Evolutionary conservation across 2,329 filamentous ascomycete species (phyloP), one percentile per base, ranked within the genome.

Genomic region (Ceratocystis huliohia): DNA sequence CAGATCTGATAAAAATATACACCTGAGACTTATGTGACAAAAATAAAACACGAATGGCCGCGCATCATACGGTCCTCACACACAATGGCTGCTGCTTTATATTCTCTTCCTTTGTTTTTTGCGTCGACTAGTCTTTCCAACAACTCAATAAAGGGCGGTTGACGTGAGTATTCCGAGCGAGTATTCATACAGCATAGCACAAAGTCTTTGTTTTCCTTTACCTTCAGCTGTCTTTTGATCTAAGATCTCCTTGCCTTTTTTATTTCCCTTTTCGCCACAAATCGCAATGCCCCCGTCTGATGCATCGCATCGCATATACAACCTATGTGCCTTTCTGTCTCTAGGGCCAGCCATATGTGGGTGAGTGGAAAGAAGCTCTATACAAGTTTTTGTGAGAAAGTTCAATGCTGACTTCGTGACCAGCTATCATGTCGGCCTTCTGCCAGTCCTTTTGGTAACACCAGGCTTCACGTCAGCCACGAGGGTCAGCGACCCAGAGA

Each of bases 351-450:
- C 81, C 50, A 76, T 80, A 46, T 82, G 80, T 79, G 80, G 80
- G 79, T 81, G 72, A 69, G 76, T 73, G 20, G 48, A 17, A 33
- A 7, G 13, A 30, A n/a, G 1, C 61, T 30, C 30, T 8, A n/a
- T 59, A 8, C 7, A 3, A 20, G 13, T 37, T 15, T 6, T 10
- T n/a, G 56, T 13, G 4, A 25, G n/a, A 20, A 63, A 53, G 25
- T 37, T 20, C 46, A 13, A 25, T 33, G 20, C 28, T 37, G 33
- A 33, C 13, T 41, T 30, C 10, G 25, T 22, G 30, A 13, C 25
- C 7, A 68, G 82, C 15, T 84, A 84, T 72, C 83, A 84, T 71
- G 79, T 85, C 69, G 82, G 82, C 64, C 77, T 85, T 56, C 75
- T 84, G 20, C 80, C 81, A 1, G 81, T 81, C 0, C 76, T 85